Evolutionary conservation across 495 filamentous ascomycete genomes (phyloP).

Genomic region (Ascodesmis nigricans): DNA sequence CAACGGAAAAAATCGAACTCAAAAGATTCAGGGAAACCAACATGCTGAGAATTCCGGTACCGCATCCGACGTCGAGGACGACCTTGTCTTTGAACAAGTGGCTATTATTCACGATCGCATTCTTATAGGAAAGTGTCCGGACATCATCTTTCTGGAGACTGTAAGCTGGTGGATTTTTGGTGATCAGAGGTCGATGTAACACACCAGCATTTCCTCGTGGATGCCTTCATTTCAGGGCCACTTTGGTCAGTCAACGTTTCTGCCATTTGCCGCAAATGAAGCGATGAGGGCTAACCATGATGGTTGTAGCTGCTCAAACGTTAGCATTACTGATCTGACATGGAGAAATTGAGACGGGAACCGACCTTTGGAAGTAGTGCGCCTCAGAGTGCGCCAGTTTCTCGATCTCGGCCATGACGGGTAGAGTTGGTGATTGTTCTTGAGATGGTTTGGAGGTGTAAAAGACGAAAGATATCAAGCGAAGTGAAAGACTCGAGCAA

Average conservation of each 20-base stretch:
- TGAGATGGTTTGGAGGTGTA: no score
- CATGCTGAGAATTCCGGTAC: slow-evolving; percentile 77
- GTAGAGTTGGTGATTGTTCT: neutral
- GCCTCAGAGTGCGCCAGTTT: slow-evolving; percentile 21
- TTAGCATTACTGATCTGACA: slow-evolving; percentile 6
- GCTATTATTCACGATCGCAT: slow-evolving; percentile 87
- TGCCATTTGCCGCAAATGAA: slow-evolving; percentile 3
- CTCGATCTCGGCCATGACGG: slow-evolving; percentile 7
- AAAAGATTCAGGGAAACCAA: slow-evolving; percentile 25
- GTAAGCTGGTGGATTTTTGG: slow-evolving; percentile 8
- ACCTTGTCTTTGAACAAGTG: slow-evolving; percentile 95
- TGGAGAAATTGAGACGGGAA: neutral
- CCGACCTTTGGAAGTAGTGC: slow-evolving; percentile 23
- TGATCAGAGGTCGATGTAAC: slow-evolving; percentile 3
- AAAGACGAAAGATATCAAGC: no score
- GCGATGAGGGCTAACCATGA: slow-evolving; percentile 19
- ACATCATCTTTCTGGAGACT: slow-evolving; percentile 53
- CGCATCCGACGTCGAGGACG: slow-evolving; percentile 93
- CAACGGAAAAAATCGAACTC: slow-evolving; percentile 2
- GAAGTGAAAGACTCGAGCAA: slow-evolving; percentile 1
- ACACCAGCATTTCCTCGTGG: slow-evolving; percentile 23
- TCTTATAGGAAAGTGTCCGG: slow-evolving; percentile 81
- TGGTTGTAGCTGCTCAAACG: slow-evolving; percentile 18
- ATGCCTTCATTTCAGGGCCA: slow-evolving; percentile 19
- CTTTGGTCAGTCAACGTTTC: slow-evolving; percentile 8